phyloP scores from a whole-genome alignment of 208 protist genomes.

The Trypanosoma vivax region DNA sequence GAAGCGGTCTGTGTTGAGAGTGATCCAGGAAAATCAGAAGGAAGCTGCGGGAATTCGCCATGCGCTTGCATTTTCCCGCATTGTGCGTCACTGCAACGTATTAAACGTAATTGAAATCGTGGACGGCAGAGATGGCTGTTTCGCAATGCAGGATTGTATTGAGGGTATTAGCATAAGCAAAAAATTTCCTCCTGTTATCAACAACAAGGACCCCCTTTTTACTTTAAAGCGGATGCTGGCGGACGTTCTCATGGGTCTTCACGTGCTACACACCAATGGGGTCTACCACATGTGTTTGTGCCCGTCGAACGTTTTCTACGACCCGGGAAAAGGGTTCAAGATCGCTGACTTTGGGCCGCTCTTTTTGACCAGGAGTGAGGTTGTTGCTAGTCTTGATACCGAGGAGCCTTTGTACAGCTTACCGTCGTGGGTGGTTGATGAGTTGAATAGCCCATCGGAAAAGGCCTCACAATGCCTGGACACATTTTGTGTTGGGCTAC shows the following conservation, averaged over 20 bases:
- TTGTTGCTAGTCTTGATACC: slow-evolving; percentile 20
- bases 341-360: slow-evolving; percentile 70
- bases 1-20: slow-evolving; percentile 32
- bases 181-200: slow-evolving; percentile 15
- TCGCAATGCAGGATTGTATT: slow-evolving; percentile 61
- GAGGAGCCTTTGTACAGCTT: slow-evolving; percentile 37
- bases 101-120: slow-evolving; percentile 66
- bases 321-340: slow-evolving; percentile 29
- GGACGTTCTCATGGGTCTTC: slow-evolving; percentile 57
- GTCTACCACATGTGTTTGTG: slow-evolving; percentile 47
- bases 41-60: slow-evolving; percentile 2
- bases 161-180: slow-evolving; percentile 18
- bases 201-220: slow-evolving; percentile 5
- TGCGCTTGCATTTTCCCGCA: slow-evolving; percentile 28
- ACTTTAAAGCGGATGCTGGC: slow-evolving; percentile 43
- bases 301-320: slow-evolving; percentile 75
- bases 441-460: slow-evolving; percentile 1
- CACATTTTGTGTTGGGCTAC: slow-evolving; percentile 66
- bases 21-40: background rate
- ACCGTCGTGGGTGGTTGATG: slow-evolving; percentile 37
- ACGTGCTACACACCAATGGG: slow-evolving; percentile 63
- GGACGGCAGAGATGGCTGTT: slow-evolving; percentile 52
- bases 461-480: slow-evolving; percentile 37
- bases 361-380: slow-evolving; percentile 51
- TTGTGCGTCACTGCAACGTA: slow-evolving; percentile 60